Conservation (phyloP, 768 basidiomycete species). For the Tephrocybe sp. region DNA sequence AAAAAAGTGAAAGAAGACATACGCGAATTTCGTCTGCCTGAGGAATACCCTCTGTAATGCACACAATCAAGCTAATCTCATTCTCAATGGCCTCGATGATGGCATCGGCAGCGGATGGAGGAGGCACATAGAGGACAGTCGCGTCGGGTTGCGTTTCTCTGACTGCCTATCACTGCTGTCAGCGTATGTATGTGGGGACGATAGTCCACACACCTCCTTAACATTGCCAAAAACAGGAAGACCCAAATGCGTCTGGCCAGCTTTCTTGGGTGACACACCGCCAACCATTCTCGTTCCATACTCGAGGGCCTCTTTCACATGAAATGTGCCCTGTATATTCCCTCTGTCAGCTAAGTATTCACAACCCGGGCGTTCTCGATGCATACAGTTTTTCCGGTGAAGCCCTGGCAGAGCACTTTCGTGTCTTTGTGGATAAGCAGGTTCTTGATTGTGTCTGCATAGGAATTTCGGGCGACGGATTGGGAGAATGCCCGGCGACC, state of each 20-base stretch:
- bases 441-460: conserved; percentile 90
- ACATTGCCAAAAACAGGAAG: conserved; percentile 94
- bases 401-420: conserved; percentile 87
- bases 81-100: conserved; percentile 99
- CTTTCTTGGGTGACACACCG: conserved; percentile 95
- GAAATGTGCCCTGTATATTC: conserved; percentile 83
- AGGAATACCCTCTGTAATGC: conserved; percentile 98
- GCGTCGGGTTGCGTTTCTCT: conserved; percentile 87
- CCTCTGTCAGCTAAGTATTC: conserved; percentile 1
- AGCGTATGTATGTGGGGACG: background rate
- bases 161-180: conserved; percentile 63
- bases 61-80: conserved; percentile 96
- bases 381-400: conserved; percentile 93
- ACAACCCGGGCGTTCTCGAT: background rate
- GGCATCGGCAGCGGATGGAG: conserved; percentile 93
- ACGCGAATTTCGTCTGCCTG: conserved; percentile 95
- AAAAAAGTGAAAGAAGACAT: conserved; percentile 22
- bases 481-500: conserved; percentile 82
- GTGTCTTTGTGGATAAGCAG: conserved; percentile 93
- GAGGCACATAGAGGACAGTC: conserved; percentile 95
- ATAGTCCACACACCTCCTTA: conserved; percentile 62
- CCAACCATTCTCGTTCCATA: conserved; percentile 99
- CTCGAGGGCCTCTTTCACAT: conserved; percentile 87
- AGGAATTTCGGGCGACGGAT: conserved; percentile 71
- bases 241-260: conserved; percentile 92